Evolutionary conservation across 148 eudicot genomes (phyloP), one percentile per base, ranked within the genome.

Genomic region (Cornus suecica): DNA sequence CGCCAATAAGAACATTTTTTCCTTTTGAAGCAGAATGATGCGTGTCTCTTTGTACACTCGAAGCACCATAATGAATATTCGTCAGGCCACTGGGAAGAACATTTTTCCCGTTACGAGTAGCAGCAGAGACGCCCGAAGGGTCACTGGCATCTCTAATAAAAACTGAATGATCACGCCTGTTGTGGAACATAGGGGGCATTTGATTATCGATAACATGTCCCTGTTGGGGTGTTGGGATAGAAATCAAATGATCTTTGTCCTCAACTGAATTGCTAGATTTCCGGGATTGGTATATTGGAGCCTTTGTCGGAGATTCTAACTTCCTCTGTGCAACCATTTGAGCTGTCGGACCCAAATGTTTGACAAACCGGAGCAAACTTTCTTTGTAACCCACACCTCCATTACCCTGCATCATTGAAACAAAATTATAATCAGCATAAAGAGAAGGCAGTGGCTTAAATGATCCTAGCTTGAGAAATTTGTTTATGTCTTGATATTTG

Each of bases 281-380:
- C 24, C 8, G 74, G 5, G 28, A 20, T 18, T 64, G 75, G 42
- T 18, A 56, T 10, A 14, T 20, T 22, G 6, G 23, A 18, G 24
- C 62, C 24, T 58, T 25, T 14, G 34, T 45, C 61, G 30, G 28
- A 34, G 25, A 62, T 18, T 42, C 64, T 64, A 63, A 20, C 31
- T 77, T 70, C 48, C 31, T 30, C 29, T 11, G 68, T 5, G 73
- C 81, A 29, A 78, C 67, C 25, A 52, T 66, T 72, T 73, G 66
- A 67, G 72, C 81, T 18, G 52, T 26, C 15, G 80, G 75, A 52
- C 80, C 80, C 62, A 77, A 51, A 70, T 71, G 60, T 63, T 45
- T 23, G 16, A 24, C 70, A 16, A 77, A 77, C 27, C 29, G 80
- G 32, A 45, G 28, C 5, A 77, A 69, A 72, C 80, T 70, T 48